Conservation (phyloP, 352 stramenopile species). For the Phytophthora pinifolia region DNA sequence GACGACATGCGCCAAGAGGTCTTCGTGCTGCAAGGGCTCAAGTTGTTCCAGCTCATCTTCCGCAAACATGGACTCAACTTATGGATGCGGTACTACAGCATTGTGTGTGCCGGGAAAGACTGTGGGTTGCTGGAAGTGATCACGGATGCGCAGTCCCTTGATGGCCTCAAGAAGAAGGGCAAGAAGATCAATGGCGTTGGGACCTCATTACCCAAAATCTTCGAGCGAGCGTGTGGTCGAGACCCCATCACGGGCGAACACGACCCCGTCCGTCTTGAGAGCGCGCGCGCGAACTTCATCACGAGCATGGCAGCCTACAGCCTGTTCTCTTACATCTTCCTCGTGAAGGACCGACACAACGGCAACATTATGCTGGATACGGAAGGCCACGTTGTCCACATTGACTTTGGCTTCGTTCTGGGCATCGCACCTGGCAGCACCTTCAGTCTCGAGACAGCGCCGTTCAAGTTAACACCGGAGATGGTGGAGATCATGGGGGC, state of each 20-base stretch:
- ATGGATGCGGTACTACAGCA: conserved; percentile 94
- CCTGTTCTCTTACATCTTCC: conserved; percentile 96
- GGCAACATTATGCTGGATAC: conserved; percentile 98
- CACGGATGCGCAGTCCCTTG: conserved; percentile 94
- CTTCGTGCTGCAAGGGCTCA: conserved; percentile 95
- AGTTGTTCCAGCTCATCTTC: conserved; percentile 93
- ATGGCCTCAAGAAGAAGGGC: conserved; percentile 94
- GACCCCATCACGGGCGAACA: conserved; percentile 41
- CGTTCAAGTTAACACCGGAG: conserved; percentile 98
- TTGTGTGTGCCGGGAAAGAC: conserved; percentile 91
- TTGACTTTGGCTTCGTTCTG: conserved; percentile 99
- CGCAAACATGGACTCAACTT: conserved; percentile 86
- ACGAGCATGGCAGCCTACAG: conserved; percentile 95
- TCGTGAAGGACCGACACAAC: conserved; percentile 98
- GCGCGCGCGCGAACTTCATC: conserved; percentile 94
- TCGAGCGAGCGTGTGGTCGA: conserved; percentile 46
- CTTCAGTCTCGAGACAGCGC: conserved; percentile 96
- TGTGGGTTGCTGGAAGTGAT: conserved; percentile 96
- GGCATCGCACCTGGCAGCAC: conserved; percentile 96
- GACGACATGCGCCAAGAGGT: conserved; percentile 97
- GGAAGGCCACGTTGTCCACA: conserved; percentile 96
- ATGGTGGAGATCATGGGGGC: conserved; percentile 94
- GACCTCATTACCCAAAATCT: conserved; percentile 49
- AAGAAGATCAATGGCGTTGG: conserved; percentile 27
- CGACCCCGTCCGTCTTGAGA: conserved; percentile 45